A percentile compares a stretch with the other conserved stretches of the same genome.
Conservation (phyloP, 148 eudicot species). For the Silene conica region DNA sequence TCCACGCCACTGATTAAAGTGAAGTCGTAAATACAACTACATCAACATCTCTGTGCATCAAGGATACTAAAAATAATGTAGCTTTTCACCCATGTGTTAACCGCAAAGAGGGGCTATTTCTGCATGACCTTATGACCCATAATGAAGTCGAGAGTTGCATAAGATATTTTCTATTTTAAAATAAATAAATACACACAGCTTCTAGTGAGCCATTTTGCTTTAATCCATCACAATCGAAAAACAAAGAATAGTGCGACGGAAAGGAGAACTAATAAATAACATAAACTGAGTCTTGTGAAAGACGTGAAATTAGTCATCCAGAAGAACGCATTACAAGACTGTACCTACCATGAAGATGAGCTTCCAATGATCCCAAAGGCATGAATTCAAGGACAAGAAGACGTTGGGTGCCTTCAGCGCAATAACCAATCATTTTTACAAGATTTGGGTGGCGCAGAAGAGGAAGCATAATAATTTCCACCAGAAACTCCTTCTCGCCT, state of each 20-base stretch:
- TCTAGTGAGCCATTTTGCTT: not conserved
- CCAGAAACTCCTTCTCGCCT: slow-evolving; percentile 62
- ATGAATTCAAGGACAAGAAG: slow-evolving; percentile 34
- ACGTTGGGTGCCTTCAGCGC: slow-evolving; percentile 55
- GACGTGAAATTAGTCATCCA: not conserved
- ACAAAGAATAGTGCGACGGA: not conserved
- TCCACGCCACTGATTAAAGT: not conserved
- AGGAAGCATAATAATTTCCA: slow-evolving; percentile 64
- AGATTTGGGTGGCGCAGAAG: slow-evolving; percentile 62
- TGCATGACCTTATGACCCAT: not conserved
- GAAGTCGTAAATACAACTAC: not conserved
- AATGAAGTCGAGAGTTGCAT: not conserved
- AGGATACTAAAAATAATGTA: not conserved
- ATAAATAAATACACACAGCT: not conserved
- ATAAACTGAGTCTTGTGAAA: not conserved
- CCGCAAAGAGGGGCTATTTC: not conserved
- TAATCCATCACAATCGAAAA: not conserved
- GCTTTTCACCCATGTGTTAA: not conserved
- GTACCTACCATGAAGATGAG: slow-evolving; percentile 40
- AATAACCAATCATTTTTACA: slow-evolving; percentile 57
- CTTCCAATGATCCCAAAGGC: slow-evolving; percentile 35
- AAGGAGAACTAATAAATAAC: no score
- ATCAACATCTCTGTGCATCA: not conserved
- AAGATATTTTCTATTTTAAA: no score
- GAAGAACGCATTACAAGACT: not conserved